Evolutionary conservation across 352 stramenopile species (phyloP).

Genomic region (Aphanomyces cochlioides): DNA sequence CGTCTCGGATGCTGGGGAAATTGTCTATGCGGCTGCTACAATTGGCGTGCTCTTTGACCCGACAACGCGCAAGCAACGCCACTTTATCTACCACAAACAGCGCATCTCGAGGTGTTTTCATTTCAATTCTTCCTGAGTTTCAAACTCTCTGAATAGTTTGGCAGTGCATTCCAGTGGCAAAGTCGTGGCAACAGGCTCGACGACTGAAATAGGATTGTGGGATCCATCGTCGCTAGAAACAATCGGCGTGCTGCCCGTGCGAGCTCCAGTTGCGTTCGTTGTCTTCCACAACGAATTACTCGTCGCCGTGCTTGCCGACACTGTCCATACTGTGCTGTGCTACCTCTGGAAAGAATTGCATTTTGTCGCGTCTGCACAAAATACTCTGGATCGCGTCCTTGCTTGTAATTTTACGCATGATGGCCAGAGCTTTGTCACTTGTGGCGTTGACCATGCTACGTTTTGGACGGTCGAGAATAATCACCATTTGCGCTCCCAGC

Average conservation of each 20-base stretch:
- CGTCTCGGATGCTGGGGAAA: neutral
- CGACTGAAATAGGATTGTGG: slow-evolving; percentile 14
- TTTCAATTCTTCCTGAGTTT: neutral
- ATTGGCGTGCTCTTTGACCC: slow-evolving; percentile 24
- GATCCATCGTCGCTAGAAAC: slow-evolving; percentile 17
- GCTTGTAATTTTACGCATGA: slow-evolving; percentile 14
- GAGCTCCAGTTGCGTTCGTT: slow-evolving; percentile 9
- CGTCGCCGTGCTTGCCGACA: slow-evolving; percentile 20
- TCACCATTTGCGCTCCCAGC: slow-evolving; percentile 22
- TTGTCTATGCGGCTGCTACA: slow-evolving; percentile 26
- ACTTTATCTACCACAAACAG: slow-evolving; percentile 25
- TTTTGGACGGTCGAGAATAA: slow-evolving; percentile 29
- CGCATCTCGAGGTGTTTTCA: slow-evolving; percentile 19
- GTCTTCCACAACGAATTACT: slow-evolving; percentile 21
- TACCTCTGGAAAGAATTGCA: slow-evolving; percentile 29
- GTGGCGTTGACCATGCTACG: slow-evolving; percentile 23
- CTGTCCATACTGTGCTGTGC: neutral
- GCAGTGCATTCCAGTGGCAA: slow-evolving; percentile 23
- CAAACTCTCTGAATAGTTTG: slow-evolving; percentile 2
- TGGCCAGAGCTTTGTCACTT: slow-evolving; percentile 17
- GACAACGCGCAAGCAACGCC: slow-evolving; percentile 4
- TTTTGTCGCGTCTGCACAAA: slow-evolving; percentile 16
- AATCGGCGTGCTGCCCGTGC: slow-evolving; percentile 13
- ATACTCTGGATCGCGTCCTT: slow-evolving; percentile 22
- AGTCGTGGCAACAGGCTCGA: slow-evolving; percentile 13